Conservation (phyloP, 768 basidiomycete species). For the Astraeus odoratus region DNA sequence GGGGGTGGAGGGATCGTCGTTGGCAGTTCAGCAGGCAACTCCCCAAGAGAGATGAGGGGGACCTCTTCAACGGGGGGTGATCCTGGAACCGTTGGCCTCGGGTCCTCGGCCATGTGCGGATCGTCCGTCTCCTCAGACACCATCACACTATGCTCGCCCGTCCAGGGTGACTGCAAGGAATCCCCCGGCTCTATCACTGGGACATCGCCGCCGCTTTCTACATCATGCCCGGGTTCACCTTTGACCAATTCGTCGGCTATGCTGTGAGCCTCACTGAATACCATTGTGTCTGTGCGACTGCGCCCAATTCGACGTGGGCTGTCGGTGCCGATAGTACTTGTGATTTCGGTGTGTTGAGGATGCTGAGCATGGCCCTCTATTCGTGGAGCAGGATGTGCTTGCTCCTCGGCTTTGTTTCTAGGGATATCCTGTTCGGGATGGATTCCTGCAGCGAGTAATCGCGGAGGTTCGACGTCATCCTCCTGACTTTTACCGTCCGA, state of each 20-base stretch:
- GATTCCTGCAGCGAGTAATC: conserved; percentile 35
- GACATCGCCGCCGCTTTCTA: background rate
- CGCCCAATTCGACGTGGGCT: conserved; percentile 46
- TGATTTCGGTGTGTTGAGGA: conserved; percentile 16
- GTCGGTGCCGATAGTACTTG: conserved; percentile 18
- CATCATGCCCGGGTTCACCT: conserved; percentile 5
- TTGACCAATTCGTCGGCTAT: conserved; percentile 34
- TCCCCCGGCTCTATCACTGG: conserved; percentile 10
- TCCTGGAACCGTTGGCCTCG: conserved; percentile 9
- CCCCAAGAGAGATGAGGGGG: conserved; percentile 21
- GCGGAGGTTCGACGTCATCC: conserved; percentile 33
- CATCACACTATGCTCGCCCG: conserved; percentile 11
- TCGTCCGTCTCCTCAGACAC: conserved; percentile 21
- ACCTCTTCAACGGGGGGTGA: conserved; percentile 25
- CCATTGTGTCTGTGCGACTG: conserved; percentile 69
- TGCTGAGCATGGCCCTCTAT: conserved; percentile 13
- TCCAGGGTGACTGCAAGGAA: conserved; percentile 5
- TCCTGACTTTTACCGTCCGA: conserved; percentile 21
- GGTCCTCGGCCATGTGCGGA: conserved; percentile 12
- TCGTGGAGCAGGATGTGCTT: conserved; percentile 4
- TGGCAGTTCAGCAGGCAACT: conserved; percentile 2
- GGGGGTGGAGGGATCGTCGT: background rate
- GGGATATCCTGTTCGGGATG: conserved; percentile 21
- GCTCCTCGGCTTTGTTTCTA: conserved; percentile 8
- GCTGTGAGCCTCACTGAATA: conserved; percentile 42